Evolutionary conservation across 768 basidiomycete species (phyloP).

Genomic region (Kwoniella shandongensis): DNA sequence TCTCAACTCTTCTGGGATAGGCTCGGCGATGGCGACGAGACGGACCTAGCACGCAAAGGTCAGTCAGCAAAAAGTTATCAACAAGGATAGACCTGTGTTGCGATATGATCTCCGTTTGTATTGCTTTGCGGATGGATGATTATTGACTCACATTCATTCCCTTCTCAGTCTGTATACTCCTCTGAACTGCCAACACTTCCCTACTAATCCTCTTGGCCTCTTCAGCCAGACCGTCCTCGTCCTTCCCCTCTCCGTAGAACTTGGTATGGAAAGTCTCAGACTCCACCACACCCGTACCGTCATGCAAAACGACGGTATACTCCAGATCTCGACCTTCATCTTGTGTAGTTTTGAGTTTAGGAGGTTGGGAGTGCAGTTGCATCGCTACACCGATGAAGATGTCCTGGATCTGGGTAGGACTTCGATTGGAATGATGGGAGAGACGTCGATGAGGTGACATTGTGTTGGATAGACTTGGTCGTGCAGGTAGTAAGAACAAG

Average conservation of each 20-base stretch:
- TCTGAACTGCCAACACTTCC: conserved; percentile 25
- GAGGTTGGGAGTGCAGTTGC: conserved; percentile 11
- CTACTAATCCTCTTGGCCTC: conserved; percentile 23
- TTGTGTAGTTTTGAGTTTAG: not conserved
- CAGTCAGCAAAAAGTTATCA: no score
- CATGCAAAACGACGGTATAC: conserved; percentile 39
- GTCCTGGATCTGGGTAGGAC: conserved; percentile 35
- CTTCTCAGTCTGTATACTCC: conserved; percentile 29
- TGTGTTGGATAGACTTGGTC: not conserved
- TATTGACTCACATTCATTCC: conserved; percentile 38
- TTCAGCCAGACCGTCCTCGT: conserved; percentile 10
- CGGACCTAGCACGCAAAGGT: no score
- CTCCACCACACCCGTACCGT: conserved; percentile 44
- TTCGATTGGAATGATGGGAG: conserved; percentile 20
- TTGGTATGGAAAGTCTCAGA: conserved; percentile 30
- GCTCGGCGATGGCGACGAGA: conserved; percentile 40
- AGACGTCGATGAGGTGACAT: conserved; percentile 36
- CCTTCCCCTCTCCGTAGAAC: conserved; percentile 11
- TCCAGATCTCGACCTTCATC: conserved; percentile 30
- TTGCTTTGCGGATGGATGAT: no score
- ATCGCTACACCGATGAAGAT: conserved; percentile 44
- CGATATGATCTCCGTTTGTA: no score
- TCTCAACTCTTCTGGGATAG: conserved; percentile 36
- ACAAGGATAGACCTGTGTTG: no score
- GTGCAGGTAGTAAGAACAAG: no score